Percentiles rank a stretch among this genome's conserved stretches.
Evolutionary conservation across 805 yeast genomes (phyloP).

Genomic region (Candida saitoana): DNA sequence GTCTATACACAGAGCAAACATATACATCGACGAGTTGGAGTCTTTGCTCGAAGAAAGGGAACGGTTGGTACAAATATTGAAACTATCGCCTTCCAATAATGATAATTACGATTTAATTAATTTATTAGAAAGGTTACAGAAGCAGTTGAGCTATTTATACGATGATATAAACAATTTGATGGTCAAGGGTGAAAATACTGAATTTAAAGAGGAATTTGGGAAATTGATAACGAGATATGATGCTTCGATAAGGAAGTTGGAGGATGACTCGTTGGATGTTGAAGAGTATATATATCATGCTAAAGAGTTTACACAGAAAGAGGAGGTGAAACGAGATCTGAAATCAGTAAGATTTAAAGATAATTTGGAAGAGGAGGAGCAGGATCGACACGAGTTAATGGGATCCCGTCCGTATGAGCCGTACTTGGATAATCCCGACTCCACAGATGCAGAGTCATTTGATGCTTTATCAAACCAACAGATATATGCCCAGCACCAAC

Average conservation of each 20-base stretch:
- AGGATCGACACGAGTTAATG: conserved; percentile 27
- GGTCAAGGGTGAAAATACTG: conserved; percentile 5
- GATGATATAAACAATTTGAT: conserved; percentile 19
- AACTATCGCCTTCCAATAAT: conserved; percentile 34
- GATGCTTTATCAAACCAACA: conserved; percentile 33
- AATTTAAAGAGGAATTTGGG: conserved; percentile 9
- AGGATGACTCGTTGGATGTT: conserved; percentile 27
- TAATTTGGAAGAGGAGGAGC: conserved; percentile 15
- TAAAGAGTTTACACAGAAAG: neutral
- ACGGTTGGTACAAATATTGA: conserved; percentile 23
- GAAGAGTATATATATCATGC: conserved; percentile 25
- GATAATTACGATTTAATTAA: conserved; percentile 36
- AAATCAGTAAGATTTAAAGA: conserved; percentile 40
- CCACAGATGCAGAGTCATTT: conserved; percentile 18
- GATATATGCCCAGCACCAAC: conserved; percentile 41
- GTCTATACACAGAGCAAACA: conserved; percentile 7
- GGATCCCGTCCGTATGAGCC: conserved; percentile 33
- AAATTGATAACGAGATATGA: conserved; percentile 15
- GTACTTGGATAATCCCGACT: conserved; percentile 27
- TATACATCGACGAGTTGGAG: conserved; percentile 16
- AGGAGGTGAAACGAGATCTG: neutral
- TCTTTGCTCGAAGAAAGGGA: conserved; percentile 31
- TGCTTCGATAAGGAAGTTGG: conserved; percentile 13
- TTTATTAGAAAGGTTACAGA: conserved; percentile 22
- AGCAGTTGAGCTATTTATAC: conserved; percentile 26